Conservation (phyloP, 2,329 filamentous ascomycete species). For the Aspergillus costaricaensis region DNA sequence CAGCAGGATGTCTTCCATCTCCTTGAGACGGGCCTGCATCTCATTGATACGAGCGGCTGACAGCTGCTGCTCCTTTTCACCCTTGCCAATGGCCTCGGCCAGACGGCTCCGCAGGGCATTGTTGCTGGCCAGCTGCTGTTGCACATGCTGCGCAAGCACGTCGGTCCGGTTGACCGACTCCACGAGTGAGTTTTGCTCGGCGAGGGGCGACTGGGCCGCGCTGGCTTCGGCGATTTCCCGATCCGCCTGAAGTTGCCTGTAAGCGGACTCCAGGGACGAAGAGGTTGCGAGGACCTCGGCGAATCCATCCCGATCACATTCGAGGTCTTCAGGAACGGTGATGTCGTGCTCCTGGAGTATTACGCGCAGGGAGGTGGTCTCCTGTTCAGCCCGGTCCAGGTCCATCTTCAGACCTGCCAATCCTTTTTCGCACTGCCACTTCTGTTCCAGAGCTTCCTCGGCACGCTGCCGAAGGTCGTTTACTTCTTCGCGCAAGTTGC, state of each 20-base stretch:
- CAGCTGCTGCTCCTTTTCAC: constrained; percentile 77
- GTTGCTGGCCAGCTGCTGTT: constrained; percentile 78
- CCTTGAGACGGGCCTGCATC: constrained; percentile 77
- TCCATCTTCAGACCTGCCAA: constrained; percentile 91
- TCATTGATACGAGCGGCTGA: constrained; percentile 81
- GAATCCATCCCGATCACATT: constrained; percentile 46
- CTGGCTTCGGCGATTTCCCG: constrained; percentile 67
- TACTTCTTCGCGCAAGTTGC: constrained; percentile 78
- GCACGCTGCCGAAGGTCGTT: constrained; percentile 80
- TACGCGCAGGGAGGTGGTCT: constrained; percentile 78
- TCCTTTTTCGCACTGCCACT: constrained; percentile 94
- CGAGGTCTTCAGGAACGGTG: constrained; percentile 64
- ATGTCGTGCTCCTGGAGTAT: constrained; percentile 84
- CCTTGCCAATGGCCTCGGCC: constrained; percentile 74
- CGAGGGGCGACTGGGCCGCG: constrained; percentile 71
- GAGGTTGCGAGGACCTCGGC: constrained; percentile 61
- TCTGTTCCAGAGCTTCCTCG: constrained; percentile 91
- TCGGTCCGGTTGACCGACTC: constrained; percentile 77
- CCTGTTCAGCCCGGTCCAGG: constrained; percentile 89
- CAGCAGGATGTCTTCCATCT: constrained; percentile 81
- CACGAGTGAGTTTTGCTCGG: constrained; percentile 67
- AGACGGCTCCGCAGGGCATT: constrained; percentile 73
- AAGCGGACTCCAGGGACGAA: constrained; percentile 71
- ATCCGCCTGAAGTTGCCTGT: constrained; percentile 70
- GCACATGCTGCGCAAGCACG: constrained; percentile 75